These are phyloP conservation scores for Diaporthe aspalathi DNA, from an alignment of 2,329 filamentous ascomycete genomes.

Conservation along the genomic window DNA sequence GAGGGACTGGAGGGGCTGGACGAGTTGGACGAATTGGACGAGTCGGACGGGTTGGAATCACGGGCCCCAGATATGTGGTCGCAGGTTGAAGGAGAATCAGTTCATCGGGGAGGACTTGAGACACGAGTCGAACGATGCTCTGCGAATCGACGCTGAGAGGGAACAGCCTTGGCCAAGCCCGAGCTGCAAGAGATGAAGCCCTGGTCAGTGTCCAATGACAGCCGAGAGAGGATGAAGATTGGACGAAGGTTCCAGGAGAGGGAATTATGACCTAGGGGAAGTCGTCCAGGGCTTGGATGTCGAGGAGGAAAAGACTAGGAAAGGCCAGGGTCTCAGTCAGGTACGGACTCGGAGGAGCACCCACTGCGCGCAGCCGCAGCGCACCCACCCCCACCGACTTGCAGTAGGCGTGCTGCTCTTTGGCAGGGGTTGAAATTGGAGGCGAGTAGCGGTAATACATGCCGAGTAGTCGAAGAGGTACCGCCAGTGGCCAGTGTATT, in stretches of 20 bases:
- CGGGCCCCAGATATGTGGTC: constrained; percentile 33
- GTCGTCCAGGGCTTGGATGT: not conserved
- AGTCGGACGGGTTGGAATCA: not conserved
- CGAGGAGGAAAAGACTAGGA: not conserved
- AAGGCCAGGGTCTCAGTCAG: not conserved
- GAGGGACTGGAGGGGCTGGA: constrained; percentile 2
- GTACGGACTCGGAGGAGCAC: not conserved
- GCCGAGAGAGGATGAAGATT: not conserved
- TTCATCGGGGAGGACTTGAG: constrained; percentile 36
- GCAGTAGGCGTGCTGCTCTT: not conserved
- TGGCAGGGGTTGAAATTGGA: constrained; percentile 21
- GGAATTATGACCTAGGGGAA: not conserved
- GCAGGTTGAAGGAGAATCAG: constrained; percentile 37
- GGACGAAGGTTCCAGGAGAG: constrained; percentile 2
- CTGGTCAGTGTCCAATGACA: constrained; percentile 1
- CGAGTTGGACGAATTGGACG: not conserved
- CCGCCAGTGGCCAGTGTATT: no score
- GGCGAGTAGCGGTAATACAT: constrained; percentile 14
- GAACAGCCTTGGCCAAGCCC: constrained; percentile 19
- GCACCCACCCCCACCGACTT: not conserved
- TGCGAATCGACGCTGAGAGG: constrained; percentile 18
- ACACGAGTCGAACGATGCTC: constrained; percentile 38
- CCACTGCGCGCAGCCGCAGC: not conserved
- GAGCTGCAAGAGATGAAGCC: constrained; percentile 6
- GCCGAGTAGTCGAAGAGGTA: no score